A percentile compares a stretch with the other conserved stretches of the same genome.
These are phyloP conservation scores for Aspergillus ellipticus DNA, from an alignment of 495 filamentous ascomycete species.

Conservation along the genomic window DNA sequence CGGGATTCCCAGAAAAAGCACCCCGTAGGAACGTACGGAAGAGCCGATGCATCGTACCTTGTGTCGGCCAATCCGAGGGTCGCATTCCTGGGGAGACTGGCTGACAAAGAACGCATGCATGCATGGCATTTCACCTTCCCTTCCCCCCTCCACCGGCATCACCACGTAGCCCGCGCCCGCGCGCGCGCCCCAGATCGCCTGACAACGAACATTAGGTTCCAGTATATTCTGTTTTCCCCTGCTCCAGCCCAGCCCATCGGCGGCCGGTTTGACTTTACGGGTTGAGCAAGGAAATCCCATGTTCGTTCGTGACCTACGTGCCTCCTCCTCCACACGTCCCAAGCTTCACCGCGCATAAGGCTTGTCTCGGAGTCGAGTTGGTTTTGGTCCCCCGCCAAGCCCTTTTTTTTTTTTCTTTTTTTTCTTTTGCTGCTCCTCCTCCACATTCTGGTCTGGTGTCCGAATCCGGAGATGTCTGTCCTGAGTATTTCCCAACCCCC, in stretches of 20 bases:
- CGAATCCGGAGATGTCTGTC: no score
- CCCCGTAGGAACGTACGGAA: not conserved
- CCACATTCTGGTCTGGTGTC: not conserved
- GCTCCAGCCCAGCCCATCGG: no score
- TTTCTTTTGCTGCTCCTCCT: no score
- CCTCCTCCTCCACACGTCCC: not conserved
- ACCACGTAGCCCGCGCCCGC: not conserved
- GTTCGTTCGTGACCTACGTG: no score
- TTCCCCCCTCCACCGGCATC: not conserved
- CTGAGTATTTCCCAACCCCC: no score
- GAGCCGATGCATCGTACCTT: not conserved
- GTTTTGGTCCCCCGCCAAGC: not conserved
- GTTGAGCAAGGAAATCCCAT: not conserved
- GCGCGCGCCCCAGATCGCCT: not conserved
- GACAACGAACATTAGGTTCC: not conserved
- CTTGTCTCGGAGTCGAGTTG: not conserved
- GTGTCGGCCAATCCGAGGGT: no score
- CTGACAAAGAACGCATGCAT: not conserved
- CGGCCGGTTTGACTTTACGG: not conserved
- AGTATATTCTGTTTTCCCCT: not conserved
- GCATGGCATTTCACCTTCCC: not conserved
- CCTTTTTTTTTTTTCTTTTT: no score
- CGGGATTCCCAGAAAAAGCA: not conserved
- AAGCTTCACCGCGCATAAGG: constrained; percentile 5
- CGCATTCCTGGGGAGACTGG: not conserved